phyloP scores from a whole-genome alignment of 495 filamentous ascomycete genomes.

The Neurospora sp. region DNA sequence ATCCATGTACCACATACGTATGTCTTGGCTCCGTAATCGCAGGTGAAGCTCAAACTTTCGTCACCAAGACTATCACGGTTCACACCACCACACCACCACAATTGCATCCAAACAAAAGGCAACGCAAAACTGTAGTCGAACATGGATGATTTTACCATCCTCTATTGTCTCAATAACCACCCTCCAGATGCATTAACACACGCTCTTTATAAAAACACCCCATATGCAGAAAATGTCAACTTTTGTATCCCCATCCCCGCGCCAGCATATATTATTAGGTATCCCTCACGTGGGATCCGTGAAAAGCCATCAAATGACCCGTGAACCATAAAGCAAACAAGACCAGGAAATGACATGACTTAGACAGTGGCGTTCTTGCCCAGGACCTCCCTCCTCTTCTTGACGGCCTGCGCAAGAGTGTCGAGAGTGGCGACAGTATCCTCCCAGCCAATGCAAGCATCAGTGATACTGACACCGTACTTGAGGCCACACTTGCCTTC shows the following conservation, averaged over 20 bases:
- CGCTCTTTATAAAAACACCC: neutral
- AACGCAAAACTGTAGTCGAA: neutral
- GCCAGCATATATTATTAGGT: neutral
- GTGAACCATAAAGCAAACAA: neutral
- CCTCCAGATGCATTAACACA: neutral
- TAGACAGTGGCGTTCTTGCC: conserved; percentile 10
- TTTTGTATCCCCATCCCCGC: neutral
- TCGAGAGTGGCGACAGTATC: conserved; percentile 80
- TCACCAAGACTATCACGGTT: neutral
- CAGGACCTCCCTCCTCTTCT: conserved; percentile 47
- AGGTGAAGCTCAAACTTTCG: neutral
- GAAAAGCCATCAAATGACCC: neutral
- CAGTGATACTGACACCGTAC: conserved; percentile 95
- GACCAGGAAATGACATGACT: neutral
- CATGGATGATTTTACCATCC: neutral
- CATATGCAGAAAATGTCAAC: neutral
- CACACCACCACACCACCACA: neutral
- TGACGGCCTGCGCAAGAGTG: conserved; percentile 71
- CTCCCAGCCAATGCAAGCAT: conserved; percentile 93
- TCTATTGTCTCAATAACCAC: neutral
- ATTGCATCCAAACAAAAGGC: neutral
- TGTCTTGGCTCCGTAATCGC: neutral
- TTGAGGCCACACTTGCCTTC: conserved; percentile 85
- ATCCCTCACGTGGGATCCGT: neutral
- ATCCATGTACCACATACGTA: neutral